Percentiles rank a stretch among this genome's conserved stretches.
Evolutionary conservation across 495 filamentous ascomycete species (phyloP).

Genomic region (Mycothermus thermophilus): DNA sequence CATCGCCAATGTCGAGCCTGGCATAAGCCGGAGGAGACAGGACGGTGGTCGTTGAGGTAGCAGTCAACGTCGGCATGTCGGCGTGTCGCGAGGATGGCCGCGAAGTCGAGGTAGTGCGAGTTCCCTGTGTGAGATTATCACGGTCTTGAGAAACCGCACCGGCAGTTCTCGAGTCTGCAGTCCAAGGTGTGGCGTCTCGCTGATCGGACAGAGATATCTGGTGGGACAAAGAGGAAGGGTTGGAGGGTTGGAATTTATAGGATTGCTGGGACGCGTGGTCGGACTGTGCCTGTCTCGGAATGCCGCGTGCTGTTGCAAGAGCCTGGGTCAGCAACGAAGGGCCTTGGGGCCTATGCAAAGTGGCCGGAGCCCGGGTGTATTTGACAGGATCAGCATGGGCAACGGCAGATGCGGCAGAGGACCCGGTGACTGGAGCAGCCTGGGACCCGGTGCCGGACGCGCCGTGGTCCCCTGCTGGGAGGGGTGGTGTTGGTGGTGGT

Average conservation of each 20-base stretch:
- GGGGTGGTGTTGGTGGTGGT: conserved; percentile 11
- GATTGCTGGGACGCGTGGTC: conserved; percentile 15
- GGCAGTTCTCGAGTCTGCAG: too few species aligned
- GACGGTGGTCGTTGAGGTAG: conserved; percentile 10
- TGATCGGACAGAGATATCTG: conserved; percentile 6
- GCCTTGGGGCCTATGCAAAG: conserved; percentile 26
- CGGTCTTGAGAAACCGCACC: too few species aligned
- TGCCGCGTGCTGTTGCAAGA: conserved; percentile 39
- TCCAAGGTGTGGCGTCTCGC: too few species aligned
- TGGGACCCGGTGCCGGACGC: conserved; percentile 15
- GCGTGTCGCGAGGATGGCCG: conserved; percentile 15
- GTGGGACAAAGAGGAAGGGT: conserved; percentile 3
- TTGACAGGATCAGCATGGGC: conserved; percentile 32
- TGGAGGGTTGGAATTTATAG: conserved; percentile 5
- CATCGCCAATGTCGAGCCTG: conserved; percentile 17
- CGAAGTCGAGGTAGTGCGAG: conserved; percentile 21
- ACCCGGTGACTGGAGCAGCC: conserved; percentile 12
- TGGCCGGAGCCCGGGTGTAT: conserved; percentile 29
- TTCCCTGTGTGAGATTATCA: conserved; percentile 15
- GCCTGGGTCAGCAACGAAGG: conserved; percentile 38
- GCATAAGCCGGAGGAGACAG: conserved; percentile 12
- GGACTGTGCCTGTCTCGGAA: conserved; percentile 14
- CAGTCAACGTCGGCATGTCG: conserved; percentile 11
- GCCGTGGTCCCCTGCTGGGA: conserved; percentile 14
- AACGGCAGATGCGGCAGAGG: conserved; percentile 13